phyloP scores from a whole-genome alignment of 2,329 filamentous ascomycete genomes.

The Fusarium sp. region DNA sequence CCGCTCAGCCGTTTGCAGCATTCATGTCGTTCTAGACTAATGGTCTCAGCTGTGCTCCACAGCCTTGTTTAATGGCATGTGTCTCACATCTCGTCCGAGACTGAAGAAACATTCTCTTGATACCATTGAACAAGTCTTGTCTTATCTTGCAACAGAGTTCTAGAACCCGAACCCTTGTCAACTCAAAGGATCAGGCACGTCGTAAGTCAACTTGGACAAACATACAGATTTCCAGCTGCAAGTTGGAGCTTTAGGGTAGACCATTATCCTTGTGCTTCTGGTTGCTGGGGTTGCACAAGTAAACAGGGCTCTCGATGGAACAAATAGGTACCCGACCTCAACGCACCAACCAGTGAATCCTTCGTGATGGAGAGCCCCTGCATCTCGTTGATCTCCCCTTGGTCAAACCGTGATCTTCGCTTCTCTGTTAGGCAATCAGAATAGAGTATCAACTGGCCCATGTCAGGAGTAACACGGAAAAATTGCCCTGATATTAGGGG shows the following conservation, averaged over 20 bases:
- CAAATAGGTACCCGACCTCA: not conserved
- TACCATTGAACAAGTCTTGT: not conserved
- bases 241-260: not conserved
- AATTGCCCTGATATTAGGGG: constrained; percentile 2
- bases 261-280: not conserved
- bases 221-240: not conserved
- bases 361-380: constrained; percentile 4
- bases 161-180: not conserved
- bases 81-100: not conserved
- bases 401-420: constrained; percentile 9
- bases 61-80: not conserved
- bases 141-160: not conserved
- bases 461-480: constrained; percentile 11
- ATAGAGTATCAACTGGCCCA: constrained; percentile 7
- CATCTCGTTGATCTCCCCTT: not conserved
- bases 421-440: constrained; percentile 1
- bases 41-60: not conserved
- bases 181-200: not conserved
- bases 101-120: not conserved
- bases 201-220: not conserved
- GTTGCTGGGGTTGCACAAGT: constrained; percentile 28
- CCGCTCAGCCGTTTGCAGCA: not conserved
- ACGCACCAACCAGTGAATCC: constrained; percentile 6
- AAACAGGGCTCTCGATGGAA: constrained; percentile 1
- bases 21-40: not conserved